Evolutionary conservation across 176 grass and related monocot genomes (phyloP), one percentile per base, ranked within the genome.

Genomic region (Musa acuminata): DNA sequence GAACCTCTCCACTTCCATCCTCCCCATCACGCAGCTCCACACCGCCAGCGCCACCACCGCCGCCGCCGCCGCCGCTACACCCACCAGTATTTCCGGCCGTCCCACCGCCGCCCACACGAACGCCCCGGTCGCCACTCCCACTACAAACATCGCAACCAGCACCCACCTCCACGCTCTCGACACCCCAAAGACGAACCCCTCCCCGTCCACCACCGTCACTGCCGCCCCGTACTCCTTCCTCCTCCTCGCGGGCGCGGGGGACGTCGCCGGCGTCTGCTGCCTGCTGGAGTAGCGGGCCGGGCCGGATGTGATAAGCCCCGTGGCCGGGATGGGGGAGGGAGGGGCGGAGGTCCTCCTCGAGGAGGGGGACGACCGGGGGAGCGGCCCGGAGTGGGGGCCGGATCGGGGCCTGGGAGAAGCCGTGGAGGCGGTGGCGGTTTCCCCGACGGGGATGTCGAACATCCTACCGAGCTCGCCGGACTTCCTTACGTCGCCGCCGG

Each of bases 391-490:
- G 50, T 71, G 67, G 51, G 79, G 51, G 24, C 52, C 51, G 16
- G 68, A 67, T 60, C 82, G 68, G 24, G 81, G 64, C 21, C 67
- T 43, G 4, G 35, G 35, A 5, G 35, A 43, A 43, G 71, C 62
- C 35, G 35, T 43, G 35, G 92, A 70, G 8, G 67, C 11, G 7
- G 19, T 52, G 52, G 13, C 52, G 11, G 20, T 23, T n/a, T n/a
- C 51, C 23, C 64, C 24, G 60, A 64, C 60, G 57, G 77, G 13
- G 80, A 96, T 84, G 64, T 92, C 89, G 68, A 97, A 97, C 94
- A 97, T 97, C 64, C 88, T 88, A 16, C 86, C 90, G 6, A 93
- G 82, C 68, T 98, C 94, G 2, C 90, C 94, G 1, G 94, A 93
- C 26, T 84, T 81, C 23, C 74, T 29, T 10, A 85, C 75, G 79